Evolutionary conservation across 495 filamentous ascomycete species (phyloP).

Genomic region (Penicillium canariense): DNA sequence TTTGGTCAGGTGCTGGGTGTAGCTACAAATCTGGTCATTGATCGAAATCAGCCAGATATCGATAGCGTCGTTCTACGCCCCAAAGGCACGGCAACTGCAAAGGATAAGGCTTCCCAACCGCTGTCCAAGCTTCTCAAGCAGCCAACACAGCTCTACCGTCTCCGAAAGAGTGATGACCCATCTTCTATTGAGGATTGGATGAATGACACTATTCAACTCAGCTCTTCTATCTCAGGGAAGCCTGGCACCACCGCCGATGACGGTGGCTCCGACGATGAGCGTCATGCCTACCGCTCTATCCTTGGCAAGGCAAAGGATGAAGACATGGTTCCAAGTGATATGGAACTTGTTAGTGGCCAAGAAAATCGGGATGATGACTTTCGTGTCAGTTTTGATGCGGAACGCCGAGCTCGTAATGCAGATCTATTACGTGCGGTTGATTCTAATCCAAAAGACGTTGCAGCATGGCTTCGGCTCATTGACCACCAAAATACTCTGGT

Average conservation of each 20-base stretch:
- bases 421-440: constrained; percentile 60
- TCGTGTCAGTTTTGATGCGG: constrained; percentile 32
- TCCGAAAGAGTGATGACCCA: background rate
- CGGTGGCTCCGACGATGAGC: constrained; percentile 45
- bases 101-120: background rate
- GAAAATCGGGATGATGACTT: constrained; percentile 35
- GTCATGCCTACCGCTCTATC: constrained; percentile 67
- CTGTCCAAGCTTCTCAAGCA: background rate
- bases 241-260: constrained; percentile 8
- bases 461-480: constrained; percentile 74
- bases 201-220: constrained; percentile 48
- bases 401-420: constrained; percentile 50
- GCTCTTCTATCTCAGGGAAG: constrained; percentile 24
- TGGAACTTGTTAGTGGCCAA: constrained; percentile 53
- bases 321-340: constrained; percentile 46
- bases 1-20: constrained; percentile 59
- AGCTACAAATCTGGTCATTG: constrained; percentile 44
- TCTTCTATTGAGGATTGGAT: background rate
- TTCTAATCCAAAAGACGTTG: constrained; percentile 60
- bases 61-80: constrained; percentile 45
- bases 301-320: constrained; percentile 59
- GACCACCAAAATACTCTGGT: constrained; percentile 69
- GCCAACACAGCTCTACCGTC: constrained; percentile 18
- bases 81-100: background rate
- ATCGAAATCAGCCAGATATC: constrained; percentile 46